A percentile compares a stretch with the other conserved stretches of the same genome.
Conservation (phyloP, 768 basidiomycete species). For the Vararia minispora region DNA sequence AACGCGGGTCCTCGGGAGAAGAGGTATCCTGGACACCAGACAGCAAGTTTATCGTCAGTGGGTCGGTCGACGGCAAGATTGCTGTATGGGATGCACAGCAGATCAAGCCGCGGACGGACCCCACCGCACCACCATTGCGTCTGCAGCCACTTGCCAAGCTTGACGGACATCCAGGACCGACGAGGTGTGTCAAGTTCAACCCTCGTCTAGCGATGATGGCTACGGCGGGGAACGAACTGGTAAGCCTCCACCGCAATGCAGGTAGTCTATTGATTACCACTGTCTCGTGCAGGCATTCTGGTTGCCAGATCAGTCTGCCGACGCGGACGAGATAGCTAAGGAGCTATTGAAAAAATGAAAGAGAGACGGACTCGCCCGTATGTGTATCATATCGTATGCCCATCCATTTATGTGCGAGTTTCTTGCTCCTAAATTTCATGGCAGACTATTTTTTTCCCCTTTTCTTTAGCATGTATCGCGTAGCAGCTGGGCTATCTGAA, state of each 20-base stretch:
- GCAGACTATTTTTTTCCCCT: too few relatives aligned
- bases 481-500: too few relatives aligned
- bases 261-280: conserved; percentile 6
- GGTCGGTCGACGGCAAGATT: conserved; percentile 79
- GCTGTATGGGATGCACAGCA: conserved; percentile 77
- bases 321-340: conserved; percentile 60
- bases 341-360: conserved; percentile 58
- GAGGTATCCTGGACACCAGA: conserved; percentile 94
- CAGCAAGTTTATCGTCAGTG: conserved; percentile 80
- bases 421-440: too few relatives aligned
- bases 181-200: conserved; percentile 84
- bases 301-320: conserved; percentile 56
- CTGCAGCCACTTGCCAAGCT: conserved; percentile 40
- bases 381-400: too few relatives aligned
- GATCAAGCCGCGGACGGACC: conserved; percentile 41
- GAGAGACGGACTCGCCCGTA: too few relatives aligned
- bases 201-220: conserved; percentile 84
- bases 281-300: conserved; percentile 39
- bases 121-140: conserved; percentile 38
- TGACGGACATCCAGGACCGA: conserved; percentile 77
- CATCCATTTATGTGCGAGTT: too few relatives aligned
- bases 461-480: too few relatives aligned
- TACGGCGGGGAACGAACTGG: conserved; percentile 75
- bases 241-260: conserved; percentile 23
- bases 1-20: conserved; percentile 79